Percentiles rank a stretch among this genome's conserved stretches.
Evolutionary conservation across 2,329 filamentous ascomycete genomes (phyloP).

Genomic region (Colletotrichum higginsianum): DNA sequence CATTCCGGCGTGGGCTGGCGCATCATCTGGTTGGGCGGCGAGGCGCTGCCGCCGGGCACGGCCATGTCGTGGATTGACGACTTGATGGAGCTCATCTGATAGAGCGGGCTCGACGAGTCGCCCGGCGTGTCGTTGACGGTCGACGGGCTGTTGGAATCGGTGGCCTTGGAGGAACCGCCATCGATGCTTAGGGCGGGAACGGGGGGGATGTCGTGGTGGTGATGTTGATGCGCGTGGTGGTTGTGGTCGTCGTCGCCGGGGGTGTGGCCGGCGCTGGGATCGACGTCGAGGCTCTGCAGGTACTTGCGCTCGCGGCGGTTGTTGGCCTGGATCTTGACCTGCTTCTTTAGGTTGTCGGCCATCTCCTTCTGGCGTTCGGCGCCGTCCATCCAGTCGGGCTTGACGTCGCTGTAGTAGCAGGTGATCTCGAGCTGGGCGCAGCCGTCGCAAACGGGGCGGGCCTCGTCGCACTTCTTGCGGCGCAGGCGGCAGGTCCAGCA

Average conservation of each 20-base stretch:
- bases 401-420: conserved; percentile 67
- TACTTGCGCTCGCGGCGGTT: conserved; percentile 61
- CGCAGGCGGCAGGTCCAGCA: conserved; percentile 75
- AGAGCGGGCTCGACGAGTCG: conserved; percentile 33
- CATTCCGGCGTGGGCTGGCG: conserved; percentile 33
- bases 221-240: no score
- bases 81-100: conserved; percentile 40
- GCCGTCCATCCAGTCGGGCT: conserved; percentile 72
- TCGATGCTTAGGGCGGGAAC: conserved; percentile 32
- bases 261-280: conserved; percentile 13
- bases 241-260: conserved; percentile 21
- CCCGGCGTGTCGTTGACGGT: conserved; percentile 39
- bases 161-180: conserved; percentile 31
- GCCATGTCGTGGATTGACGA: conserved; percentile 39
- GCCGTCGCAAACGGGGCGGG: conserved; percentile 64
- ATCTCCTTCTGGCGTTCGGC: conserved; percentile 45
- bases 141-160: conserved; percentile 32
- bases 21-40: conserved; percentile 30
- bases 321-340: conserved; percentile 46
- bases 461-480: conserved; percentile 74
- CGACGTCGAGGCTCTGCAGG: conserved; percentile 56
- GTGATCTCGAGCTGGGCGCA: conserved; percentile 70
- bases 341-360: conserved; percentile 45
- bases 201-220: conserved; percentile 17
- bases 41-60: conserved; percentile 8